Evolutionary conservation across 2,329 filamentous ascomycete species (phyloP).

Genomic region (Stachybotrys elegans): DNA sequence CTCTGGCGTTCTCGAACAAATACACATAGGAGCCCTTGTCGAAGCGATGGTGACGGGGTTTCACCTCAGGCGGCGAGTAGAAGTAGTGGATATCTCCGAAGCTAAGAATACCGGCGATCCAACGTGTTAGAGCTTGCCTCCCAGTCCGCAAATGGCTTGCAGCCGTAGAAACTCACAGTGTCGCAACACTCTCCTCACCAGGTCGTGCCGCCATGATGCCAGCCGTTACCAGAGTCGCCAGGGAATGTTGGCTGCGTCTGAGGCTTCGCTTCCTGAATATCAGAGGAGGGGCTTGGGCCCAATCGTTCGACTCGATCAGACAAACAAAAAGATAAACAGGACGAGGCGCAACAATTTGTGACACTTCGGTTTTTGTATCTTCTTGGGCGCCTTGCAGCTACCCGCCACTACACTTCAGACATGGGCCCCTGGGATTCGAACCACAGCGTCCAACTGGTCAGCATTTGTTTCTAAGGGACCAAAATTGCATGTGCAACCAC

Average conservation of each 20-base stretch:
- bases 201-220: conserved; percentile 38
- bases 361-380: no score
- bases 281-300: no score
- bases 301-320: no score
- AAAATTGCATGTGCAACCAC: neutral
- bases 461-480: neutral
- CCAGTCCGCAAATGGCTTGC: neutral
- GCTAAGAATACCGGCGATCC: conserved; percentile 34
- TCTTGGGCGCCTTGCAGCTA: no score
- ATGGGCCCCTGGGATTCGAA: no score
- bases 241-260: no score
- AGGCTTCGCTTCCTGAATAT: no score
- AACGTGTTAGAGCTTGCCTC: conserved; percentile 2
- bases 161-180: conserved; percentile 34
- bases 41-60: conserved; percentile 74
- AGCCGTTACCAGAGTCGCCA: no score
- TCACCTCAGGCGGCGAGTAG: conserved; percentile 61
- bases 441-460: no score
- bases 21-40: conserved; percentile 78
- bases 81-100: conserved; percentile 78
- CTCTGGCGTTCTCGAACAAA: conserved; percentile 67
- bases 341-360: no score
- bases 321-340: no score
- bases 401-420: no score
- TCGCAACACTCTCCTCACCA: conserved; percentile 47